phyloP scores from a whole-genome alignment of 2,329 filamentous ascomycete genomes.

The Fusarium verrucosum region DNA sequence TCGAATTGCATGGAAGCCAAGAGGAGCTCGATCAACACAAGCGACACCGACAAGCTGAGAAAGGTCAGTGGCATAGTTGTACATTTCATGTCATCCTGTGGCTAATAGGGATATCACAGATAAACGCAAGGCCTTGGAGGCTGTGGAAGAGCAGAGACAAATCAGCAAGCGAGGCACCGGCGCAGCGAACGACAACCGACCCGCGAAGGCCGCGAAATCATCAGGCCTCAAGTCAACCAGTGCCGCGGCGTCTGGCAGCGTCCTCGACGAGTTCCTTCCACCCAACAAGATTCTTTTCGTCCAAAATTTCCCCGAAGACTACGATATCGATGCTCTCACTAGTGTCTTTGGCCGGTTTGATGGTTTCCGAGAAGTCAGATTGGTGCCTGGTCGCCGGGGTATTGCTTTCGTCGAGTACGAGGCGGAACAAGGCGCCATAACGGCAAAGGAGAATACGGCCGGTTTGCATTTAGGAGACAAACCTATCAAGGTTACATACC shows the following conservation, averaged over 20 bases:
- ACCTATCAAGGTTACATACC: conserved; percentile 94
- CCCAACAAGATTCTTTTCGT: conserved; percentile 97
- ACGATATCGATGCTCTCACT: conserved; percentile 81
- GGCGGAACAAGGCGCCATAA: conserved; percentile 86
- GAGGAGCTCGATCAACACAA: conserved; percentile 92
- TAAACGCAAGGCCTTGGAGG: conserved; percentile 83
- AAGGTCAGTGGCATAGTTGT: conserved; percentile 68
- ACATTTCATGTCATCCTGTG: neutral
- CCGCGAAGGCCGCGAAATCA: conserved; percentile 70
- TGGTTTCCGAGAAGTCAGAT: conserved; percentile 90
- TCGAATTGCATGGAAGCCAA: conserved; percentile 74
- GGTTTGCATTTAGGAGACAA: conserved; percentile 82
- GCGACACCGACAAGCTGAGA: conserved; percentile 83
- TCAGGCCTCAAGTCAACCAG: conserved; percentile 79
- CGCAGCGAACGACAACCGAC: conserved; percentile 61
- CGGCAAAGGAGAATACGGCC: conserved; percentile 91
- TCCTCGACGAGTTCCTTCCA: conserved; percentile 97
- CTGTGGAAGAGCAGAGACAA: conserved; percentile 79
- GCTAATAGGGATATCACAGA: conserved; percentile 52
- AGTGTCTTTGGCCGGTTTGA: conserved; percentile 88
- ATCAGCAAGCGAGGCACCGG: conserved; percentile 73
- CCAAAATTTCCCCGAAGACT: conserved; percentile 89
- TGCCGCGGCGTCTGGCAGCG: conserved; percentile 72
- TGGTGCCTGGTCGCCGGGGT: conserved; percentile 85
- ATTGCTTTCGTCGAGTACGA: conserved; percentile 99